Evolutionary conservation across 2,329 filamentous ascomycete species (phyloP), one percentile per base, ranked within the genome.

Genomic region (Xylaria polymorpha): DNA sequence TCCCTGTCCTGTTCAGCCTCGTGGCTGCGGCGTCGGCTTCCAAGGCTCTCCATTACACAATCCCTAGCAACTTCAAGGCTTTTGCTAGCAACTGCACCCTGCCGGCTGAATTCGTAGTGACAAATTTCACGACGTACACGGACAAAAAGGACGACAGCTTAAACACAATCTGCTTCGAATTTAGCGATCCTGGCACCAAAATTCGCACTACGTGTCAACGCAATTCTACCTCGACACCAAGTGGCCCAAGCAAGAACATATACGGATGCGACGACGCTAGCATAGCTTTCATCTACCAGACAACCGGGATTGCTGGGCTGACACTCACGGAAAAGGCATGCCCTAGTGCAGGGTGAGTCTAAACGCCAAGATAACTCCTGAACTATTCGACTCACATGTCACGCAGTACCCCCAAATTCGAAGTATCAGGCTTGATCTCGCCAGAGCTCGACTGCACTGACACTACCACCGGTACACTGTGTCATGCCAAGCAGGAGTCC

Each of bases 241-340:
- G 51, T 15, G 68, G 70, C 37, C 65, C 65, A 14, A 70, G 71
- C 20, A 66, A 72, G 22, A 74, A 77, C 64, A 72, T 67, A 61
- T 79, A 74, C 61, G 70, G 65, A 22, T 79, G 77, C 59, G 73
- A 75, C 46, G 68, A 77, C 57, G 43, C 57, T 39, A 71, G 69
- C 35, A 71, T 79, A 35, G 58, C 71, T 60, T 79, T 79, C 66
- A 76, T 78, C 59, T 79, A 77, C 48, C 74, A 78, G 65, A 75
- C 74, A 18, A 74, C 72, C n/a, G 72, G 72, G 15, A 66, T 74
- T 12, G 70, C 67, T 25, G 76, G 75, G 10, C 58, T 79, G 41
- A 77, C 75, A 18, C 10, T 79, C 32, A 71, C 75, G 29, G 77
- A 79, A 59, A 59, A 43, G 57, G 76, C 72, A 1, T 79, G 77